Evolutionary conservation across 2,329 filamentous ascomycete genomes (phyloP), one percentile per base, ranked within the genome.

Genomic region (Colletotrichum euphorbiae): DNA sequence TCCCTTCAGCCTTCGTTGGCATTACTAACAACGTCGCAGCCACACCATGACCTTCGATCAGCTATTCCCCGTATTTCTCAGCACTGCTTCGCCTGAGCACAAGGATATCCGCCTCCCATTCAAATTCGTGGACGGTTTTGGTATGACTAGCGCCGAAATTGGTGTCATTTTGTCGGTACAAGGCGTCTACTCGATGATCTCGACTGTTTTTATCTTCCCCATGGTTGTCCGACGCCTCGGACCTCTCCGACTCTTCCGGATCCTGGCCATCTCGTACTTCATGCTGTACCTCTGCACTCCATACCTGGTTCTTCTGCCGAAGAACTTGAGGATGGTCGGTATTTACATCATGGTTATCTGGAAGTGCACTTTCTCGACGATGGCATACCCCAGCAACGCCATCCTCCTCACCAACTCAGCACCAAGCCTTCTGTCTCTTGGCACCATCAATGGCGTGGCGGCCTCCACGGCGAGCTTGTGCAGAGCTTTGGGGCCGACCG

Each of bases 1-100:
- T 72, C 67, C 36, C 17, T 19, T 33, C 40, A 46, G 33, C 19
- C 12, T n/a, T 28, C 6, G 13, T 6, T 9, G 6, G 4, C 3
- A 33, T 54, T 21, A 15, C 73, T 76, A 70, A 76, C 54, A 63
- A 72, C 33, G 63, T 64, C 12, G 45, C 75, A 97, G 94, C 82
- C 95, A 98, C 81, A 98, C 95, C 12, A 98, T 99, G 80, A 97
- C 94, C 0, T 96, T 97, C 74, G 96, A 99, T 79, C 93, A 97
- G 75, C 87, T 98, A 55, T 90, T 98, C 73, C 95, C 96, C 11
- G 92, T 98, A 2, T 93, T 99, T 73, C 88, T 99, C 75, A 95
- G 92, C 78, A 93, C 93, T 50, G 80, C 80, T 15, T 77, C 81
- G 9, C 85, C 84, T 1, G 78, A 79, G 15, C 73, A 82, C 77